Base-by-base conservation (phyloP, 495 filamentous ascomycete genomes). In the Penicillium cosmopolitanum region DNA sequence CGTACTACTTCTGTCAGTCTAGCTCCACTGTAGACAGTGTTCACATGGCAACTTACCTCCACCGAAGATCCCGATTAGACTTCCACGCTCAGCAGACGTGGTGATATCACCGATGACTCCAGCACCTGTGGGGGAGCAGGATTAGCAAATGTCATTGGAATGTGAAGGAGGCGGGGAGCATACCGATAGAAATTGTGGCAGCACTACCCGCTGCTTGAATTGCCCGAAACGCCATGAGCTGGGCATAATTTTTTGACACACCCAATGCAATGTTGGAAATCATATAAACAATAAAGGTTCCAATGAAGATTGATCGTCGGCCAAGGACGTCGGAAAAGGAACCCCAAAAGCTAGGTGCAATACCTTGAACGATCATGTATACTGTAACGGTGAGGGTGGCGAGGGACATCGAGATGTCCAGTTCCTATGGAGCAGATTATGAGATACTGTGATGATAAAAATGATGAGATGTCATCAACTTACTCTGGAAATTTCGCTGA, bases 201-300 rank as follows among this genome's bases (percentile, higher is more conserved):
- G 83, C 83, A 60, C 81, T 85, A 3, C 88, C 87, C 1, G 81
- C 79, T 51, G 84, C 85, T 69, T 91, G 87, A 15, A 90, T 13
- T 60, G 82, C 86, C 21, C 88, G 79, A 23, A 91, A 74, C 7
- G 85, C 80, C 61, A 91, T 77, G 7, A 90, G 72, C 25, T 86
- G 81, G 3, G 77, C 79, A 64, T 86, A 90, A 55, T 82, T 80
- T n/a, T 77, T 74, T 23, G 88, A 85, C 10, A 89, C 73, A 10
- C 82, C 86, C 4, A 91, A 73, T 0, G 82, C 84, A 50, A 90
- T 79, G 61, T 88, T 88, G 23, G 87, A 82, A 46, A 71, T 61
- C 1, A 76, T 66, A 50, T 80, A 82, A 33, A 80, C 68, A 48
- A 67, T 55, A 16, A 82, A 70, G 19, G 73, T 74, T 38, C 68